These are phyloP conservation scores for Xylaria venustula DNA, from an alignment of 495 filamentous ascomycete genomes.

Conservation along the genomic window DNA sequence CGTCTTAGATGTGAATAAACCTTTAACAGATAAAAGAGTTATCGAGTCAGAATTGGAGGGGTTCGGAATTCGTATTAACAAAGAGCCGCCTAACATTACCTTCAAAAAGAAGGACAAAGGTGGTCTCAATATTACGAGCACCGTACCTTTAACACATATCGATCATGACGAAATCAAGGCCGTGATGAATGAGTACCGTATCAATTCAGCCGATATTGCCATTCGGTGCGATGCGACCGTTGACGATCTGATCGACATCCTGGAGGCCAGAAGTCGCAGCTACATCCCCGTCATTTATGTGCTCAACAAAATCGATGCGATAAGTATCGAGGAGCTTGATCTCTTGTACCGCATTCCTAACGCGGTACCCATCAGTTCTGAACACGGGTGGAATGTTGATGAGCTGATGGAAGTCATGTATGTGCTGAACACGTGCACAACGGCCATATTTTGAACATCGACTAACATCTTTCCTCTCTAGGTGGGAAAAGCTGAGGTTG, in stretches of 20 bases:
- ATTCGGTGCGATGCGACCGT: conserved; percentile 90
- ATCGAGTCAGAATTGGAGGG: conserved; percentile 97
- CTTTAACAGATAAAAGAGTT: conserved; percentile 91
- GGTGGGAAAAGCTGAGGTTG: conserved; percentile 91
- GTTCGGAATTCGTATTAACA: conserved; percentile 97
- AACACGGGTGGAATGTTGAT: conserved; percentile 98
- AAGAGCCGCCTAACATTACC: conserved; percentile 91
- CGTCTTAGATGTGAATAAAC: conserved; percentile 97
- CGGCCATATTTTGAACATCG: conserved; percentile 1
- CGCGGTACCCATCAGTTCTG: conserved; percentile 92
- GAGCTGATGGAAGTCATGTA: conserved; percentile 93
- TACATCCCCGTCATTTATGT: conserved; percentile 99
- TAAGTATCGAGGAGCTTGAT: conserved; percentile 96
- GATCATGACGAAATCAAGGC: conserved; percentile 95
- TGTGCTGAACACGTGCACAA: conserved; percentile 22
- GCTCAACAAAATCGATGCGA: conserved; percentile 97
- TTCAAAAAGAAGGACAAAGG: conserved; percentile 99
- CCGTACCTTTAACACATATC: conserved; percentile 86
- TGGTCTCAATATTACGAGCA: conserved; percentile 90
- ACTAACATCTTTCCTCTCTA: conserved; percentile 33
- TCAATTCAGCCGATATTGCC: conserved; percentile 94
- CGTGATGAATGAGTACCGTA: conserved; percentile 95
- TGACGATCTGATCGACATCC: conserved; percentile 88
- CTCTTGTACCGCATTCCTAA: conserved; percentile 95
- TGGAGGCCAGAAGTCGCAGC: conserved; percentile 91